These are phyloP conservation scores for Penstemon eatonii DNA, from an alignment of 257 asterid genomes.

Conservation along the genomic window DNA sequence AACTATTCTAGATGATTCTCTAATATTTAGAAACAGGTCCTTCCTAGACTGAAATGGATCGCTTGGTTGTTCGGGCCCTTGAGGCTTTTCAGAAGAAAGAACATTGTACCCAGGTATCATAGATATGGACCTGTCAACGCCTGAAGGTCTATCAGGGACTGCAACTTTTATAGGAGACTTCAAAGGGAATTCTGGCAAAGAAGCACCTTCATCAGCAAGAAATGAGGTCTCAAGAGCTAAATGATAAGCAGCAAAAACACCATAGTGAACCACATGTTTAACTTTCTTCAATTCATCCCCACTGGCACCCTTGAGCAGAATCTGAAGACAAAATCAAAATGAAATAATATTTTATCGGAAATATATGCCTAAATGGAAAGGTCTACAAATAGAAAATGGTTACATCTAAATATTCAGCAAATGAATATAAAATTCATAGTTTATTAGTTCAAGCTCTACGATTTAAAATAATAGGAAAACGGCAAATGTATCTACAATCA, in stretches of 20 bases:
- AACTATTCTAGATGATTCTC: constrained; percentile 29
- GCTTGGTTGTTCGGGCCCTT: constrained; percentile 22
- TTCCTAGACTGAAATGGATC: constrained; percentile 33
- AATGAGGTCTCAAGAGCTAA: constrained; percentile 77
- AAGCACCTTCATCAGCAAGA: constrained; percentile 88
- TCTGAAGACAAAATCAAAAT: constrained; percentile 42
- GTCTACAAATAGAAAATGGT: background rate
- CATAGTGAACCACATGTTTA: constrained; percentile 63
- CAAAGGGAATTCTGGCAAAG: constrained; percentile 64
- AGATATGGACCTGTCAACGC: constrained; percentile 60
- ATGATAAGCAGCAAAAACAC: constrained; percentile 83
- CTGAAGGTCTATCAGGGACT: constrained; percentile 57
- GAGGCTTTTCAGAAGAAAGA: constrained; percentile 35
- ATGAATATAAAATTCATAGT: constrained; percentile 10
- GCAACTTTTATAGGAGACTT: constrained; percentile 66
- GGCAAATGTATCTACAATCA: constrained; percentile 8
- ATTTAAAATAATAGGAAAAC: constrained; percentile 10
- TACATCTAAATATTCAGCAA: constrained; percentile 1
- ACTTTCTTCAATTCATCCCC: constrained; percentile 79
- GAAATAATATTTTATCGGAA: constrained; percentile 6
- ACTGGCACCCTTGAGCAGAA: constrained; percentile 76
- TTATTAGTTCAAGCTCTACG: constrained; percentile 4
- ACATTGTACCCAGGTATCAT: constrained; percentile 45
- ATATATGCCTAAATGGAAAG: constrained; percentile 12
- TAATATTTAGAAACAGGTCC: constrained; percentile 30